These are phyloP conservation scores for Hippophae gyantsensis DNA, from an alignment of 306 rosid species.

Conservation along the genomic window DNA sequence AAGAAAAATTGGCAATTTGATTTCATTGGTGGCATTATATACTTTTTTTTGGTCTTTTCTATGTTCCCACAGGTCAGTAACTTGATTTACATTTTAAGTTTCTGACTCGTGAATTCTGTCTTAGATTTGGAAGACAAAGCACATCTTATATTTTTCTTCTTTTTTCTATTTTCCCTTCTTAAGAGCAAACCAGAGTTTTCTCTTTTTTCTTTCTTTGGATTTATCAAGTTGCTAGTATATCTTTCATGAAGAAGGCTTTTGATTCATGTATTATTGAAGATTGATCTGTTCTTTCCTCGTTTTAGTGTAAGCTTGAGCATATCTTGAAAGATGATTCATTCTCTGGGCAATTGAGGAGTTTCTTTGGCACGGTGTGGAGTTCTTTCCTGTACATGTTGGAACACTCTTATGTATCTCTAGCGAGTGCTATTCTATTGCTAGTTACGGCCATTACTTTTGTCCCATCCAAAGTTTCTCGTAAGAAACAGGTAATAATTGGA, in stretches of 20 bases:
- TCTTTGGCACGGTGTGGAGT: conserved; percentile 79
- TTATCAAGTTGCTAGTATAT: conserved; percentile 5
- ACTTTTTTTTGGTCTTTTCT: conserved; percentile 75
- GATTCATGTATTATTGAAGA: conserved; percentile 12
- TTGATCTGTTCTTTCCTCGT: conserved; percentile 22
- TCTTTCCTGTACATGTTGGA: conserved; percentile 64
- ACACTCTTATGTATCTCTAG: conserved; percentile 61
- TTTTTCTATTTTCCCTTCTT: not conserved
- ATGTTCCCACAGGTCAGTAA: conserved; percentile 91
- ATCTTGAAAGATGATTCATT: conserved; percentile 77
- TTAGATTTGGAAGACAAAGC: not conserved
- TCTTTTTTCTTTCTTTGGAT: conserved; percentile 13
- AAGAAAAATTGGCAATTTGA: conserved; percentile 99
- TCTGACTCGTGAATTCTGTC: not conserved
- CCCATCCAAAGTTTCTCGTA: conserved; percentile 76
- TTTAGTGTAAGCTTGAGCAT: conserved; percentile 79
- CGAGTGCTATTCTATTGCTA: conserved; percentile 60
- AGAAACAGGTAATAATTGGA: conserved; percentile 67
- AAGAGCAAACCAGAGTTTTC: too few relatives aligned
- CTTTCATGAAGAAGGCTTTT: not conserved
- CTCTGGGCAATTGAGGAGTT: conserved; percentile 66
- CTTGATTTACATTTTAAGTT: conserved; percentile 8
- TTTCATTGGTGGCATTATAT: conserved; percentile 96
- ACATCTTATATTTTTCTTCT: not conserved
- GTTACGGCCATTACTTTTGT: conserved; percentile 66